Evolutionary conservation across 192 early-diverging fungal species (phyloP).

Genomic region (Coemansia furcata): DNA sequence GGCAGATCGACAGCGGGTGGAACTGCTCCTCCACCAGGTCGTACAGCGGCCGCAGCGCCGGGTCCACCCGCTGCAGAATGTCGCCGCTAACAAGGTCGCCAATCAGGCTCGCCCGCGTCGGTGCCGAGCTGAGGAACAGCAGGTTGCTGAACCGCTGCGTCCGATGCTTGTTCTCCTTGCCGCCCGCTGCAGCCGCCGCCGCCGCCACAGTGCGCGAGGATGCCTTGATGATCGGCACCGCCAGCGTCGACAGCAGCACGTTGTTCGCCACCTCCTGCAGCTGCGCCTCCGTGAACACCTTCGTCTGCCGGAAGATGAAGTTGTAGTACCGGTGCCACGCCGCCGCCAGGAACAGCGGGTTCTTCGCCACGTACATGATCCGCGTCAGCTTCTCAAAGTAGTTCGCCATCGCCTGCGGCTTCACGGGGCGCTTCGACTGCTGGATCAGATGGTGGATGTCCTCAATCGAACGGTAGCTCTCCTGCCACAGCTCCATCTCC

Average conservation of each 20-base stretch:
- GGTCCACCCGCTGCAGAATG: conserved; percentile 80
- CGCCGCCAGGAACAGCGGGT: conserved; percentile 97
- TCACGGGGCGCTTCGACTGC: conserved; percentile 86
- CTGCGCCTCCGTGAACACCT: conserved; percentile 82
- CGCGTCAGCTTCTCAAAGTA: conserved; percentile 98
- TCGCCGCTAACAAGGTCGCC: conserved; percentile 87
- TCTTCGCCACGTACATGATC: conserved; percentile 95
- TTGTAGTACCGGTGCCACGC: conserved; percentile 92
- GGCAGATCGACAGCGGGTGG: conserved; percentile 97
- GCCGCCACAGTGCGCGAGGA: conserved; percentile 69
- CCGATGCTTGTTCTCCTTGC: conserved; percentile 75
- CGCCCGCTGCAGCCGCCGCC: conserved; percentile 40
- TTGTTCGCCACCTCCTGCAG: conserved; percentile 86
- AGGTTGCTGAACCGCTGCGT: conserved; percentile 80
- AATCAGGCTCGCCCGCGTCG: conserved; percentile 86
- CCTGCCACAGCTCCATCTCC: conserved; percentile 99
- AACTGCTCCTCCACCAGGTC: conserved; percentile 97
- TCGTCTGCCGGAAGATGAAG: conserved; percentile 71
- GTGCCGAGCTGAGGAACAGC: conserved; percentile 78
- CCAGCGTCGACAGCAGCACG: conserved; percentile 90
- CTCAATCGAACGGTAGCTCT: conserved; percentile 95
- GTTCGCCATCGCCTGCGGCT: conserved; percentile 94
- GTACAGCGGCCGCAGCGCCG: conserved; percentile 90
- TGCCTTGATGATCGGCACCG: conserved; percentile 93
- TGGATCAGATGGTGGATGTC: conserved; percentile 95